Evolutionary conservation across 2,329 filamentous ascomycete genomes (phyloP).

Genomic region (Pezicula rhizophila): DNA sequence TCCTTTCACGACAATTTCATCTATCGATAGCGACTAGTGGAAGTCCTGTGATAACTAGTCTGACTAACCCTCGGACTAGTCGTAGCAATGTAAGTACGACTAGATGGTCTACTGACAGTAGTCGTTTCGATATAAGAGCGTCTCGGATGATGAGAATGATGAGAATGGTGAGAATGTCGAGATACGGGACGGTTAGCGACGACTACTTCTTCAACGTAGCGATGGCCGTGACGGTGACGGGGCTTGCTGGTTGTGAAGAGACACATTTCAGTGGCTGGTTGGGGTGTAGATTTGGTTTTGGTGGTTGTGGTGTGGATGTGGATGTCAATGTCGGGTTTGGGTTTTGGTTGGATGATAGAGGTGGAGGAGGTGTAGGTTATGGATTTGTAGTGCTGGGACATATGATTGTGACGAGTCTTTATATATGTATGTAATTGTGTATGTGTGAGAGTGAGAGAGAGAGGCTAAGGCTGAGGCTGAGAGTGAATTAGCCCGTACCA

Average conservation of each 20-base stretch:
- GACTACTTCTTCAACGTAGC: slow-evolving; percentile 21
- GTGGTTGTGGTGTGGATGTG: neutral
- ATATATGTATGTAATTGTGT: neutral
- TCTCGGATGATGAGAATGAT: slow-evolving; percentile 9
- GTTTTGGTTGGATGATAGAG: neutral
- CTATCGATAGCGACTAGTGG: neutral
- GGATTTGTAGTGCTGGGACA: neutral
- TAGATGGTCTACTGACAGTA: slow-evolving; percentile 11
- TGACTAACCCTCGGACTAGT: slow-evolving; percentile 17
- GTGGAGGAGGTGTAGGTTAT: neutral
- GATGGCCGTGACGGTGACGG: slow-evolving; percentile 13
- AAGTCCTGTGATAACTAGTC: slow-evolving; percentile 17
- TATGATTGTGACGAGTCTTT: neutral
- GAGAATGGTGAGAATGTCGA: slow-evolving; percentile 15
- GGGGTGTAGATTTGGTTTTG: neutral
- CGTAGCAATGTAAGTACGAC: slow-evolving; percentile 11
- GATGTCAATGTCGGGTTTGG: no score
- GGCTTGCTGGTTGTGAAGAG: slow-evolving; percentile 17
- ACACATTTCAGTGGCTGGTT: slow-evolving; percentile 15
- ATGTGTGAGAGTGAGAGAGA: neutral
- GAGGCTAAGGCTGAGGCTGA: no score
- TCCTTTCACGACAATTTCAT: neutral
- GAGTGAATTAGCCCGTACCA: no score
- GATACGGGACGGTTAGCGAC: slow-evolving; percentile 22
- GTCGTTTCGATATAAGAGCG: slow-evolving; percentile 21